Evolutionary conservation across 2,329 filamentous ascomycete genomes (phyloP).

Genomic region (Colletotrichum scovillei): DNA sequence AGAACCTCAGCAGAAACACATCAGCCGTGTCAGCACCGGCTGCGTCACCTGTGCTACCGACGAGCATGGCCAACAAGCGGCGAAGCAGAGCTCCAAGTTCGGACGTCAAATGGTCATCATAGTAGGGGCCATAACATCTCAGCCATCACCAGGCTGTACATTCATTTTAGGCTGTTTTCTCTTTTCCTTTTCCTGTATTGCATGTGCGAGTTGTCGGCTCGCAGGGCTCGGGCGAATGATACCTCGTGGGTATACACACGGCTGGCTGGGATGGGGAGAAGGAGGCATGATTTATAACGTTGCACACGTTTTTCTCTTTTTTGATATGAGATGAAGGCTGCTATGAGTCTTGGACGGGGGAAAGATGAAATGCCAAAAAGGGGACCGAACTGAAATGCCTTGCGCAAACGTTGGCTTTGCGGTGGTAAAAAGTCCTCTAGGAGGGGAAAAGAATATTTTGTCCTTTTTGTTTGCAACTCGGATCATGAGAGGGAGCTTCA

Average conservation of each 20-base stretch:
- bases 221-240: slow-evolving; percentile 1
- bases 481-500: not conserved
- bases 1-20: slow-evolving; percentile 43
- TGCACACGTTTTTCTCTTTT: slow-evolving; percentile 4
- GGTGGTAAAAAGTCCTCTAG: not conserved
- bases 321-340: slow-evolving; percentile 12
- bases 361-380: not conserved
- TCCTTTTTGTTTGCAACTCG: not conserved
- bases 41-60: slow-evolving; percentile 31
- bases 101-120: slow-evolving; percentile 37
- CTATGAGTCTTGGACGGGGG: not conserved
- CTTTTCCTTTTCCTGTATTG: not conserved
- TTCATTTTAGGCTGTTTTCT: slow-evolving; percentile 12
- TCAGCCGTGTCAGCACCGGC: slow-evolving; percentile 32
- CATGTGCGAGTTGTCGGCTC: slow-evolving; percentile 15
- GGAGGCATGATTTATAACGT: not conserved
- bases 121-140: not conserved
- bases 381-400: not conserved
- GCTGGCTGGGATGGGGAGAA: not conserved
- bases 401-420: not conserved
- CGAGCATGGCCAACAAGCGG: slow-evolving; percentile 30
- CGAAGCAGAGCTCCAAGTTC: slow-evolving; percentile 37
- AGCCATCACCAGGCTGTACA: not conserved
- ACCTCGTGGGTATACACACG: not conserved
- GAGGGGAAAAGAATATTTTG: not conserved